Conservation (phyloP, 2,329 filamentous ascomycete species). For the Pyrenophora graminea region DNA sequence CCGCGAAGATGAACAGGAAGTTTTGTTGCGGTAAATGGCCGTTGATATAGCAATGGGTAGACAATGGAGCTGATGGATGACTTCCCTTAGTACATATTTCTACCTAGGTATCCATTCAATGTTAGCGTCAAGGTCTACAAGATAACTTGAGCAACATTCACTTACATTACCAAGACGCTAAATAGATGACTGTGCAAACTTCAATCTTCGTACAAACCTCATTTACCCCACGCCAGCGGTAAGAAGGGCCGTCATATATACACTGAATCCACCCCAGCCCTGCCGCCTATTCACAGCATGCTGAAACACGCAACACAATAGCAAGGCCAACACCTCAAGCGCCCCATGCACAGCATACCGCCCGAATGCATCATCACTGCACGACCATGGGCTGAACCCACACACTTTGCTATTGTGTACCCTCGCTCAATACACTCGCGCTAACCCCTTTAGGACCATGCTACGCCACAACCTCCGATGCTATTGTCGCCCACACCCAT, state of each 20-base stretch:
- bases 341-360: neutral
- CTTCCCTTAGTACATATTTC: neutral
- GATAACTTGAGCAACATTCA: neutral
- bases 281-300: constrained; percentile 21
- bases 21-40: neutral
- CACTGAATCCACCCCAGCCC: constrained; percentile 5
- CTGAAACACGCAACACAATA: constrained; percentile 33
- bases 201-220: too few relatives aligned
- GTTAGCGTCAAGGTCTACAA: neutral
- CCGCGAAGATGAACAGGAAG: constrained; percentile 9
- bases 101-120: neutral
- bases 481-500: too few relatives aligned
- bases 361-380: too few relatives aligned
- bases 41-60: neutral
- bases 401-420: too few relatives aligned
- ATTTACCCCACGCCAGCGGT: neutral
- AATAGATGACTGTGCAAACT: too few relatives aligned
- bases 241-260: constrained; percentile 9
- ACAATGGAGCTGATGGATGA: neutral
- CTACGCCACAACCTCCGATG: too few relatives aligned
- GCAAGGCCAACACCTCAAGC: constrained; percentile 15
- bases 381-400: neutral
- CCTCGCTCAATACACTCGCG: too few relatives aligned
- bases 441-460: too few relatives aligned
- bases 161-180: too few relatives aligned